Evolutionary conservation across 2,329 filamentous ascomycete genomes (phyloP).

Genomic region (Verticillium longisporum): DNA sequence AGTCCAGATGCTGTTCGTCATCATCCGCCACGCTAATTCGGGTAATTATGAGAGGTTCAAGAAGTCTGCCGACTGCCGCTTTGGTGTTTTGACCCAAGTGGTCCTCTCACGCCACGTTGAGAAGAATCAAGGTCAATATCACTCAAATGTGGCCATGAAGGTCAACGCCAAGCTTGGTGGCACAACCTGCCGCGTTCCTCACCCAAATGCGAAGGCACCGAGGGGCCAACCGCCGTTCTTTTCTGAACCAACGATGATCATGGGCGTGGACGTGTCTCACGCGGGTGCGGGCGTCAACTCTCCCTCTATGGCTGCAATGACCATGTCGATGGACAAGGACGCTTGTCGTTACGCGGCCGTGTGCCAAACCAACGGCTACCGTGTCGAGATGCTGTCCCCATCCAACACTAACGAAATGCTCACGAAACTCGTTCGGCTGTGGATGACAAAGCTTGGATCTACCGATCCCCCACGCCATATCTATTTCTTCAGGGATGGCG

Average conservation of each 20-base stretch:
- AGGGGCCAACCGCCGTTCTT: conserved; percentile 32
- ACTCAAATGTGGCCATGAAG: conserved; percentile 93
- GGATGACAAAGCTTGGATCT: conserved; percentile 45
- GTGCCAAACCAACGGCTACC: conserved; percentile 76
- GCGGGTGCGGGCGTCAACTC: conserved; percentile 55
- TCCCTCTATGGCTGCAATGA: conserved; percentile 81
- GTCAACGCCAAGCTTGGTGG: conserved; percentile 94
- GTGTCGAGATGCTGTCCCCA: conserved; percentile 69
- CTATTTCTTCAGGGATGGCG: conserved; percentile 90
- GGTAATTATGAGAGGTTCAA: conserved; percentile 80
- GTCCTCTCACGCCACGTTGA: conserved; percentile 64
- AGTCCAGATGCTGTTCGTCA: conserved; percentile 74
- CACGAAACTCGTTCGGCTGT: conserved; percentile 54
- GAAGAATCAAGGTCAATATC: conserved; percentile 72
- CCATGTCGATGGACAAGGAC: conserved; percentile 67
- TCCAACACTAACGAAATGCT: conserved; percentile 63
- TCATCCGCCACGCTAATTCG: conserved; percentile 65
- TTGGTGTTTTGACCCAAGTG: conserved; percentile 77
- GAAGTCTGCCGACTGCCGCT: conserved; percentile 80
- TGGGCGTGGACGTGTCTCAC: conserved; percentile 90
- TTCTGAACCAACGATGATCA: conserved; percentile 39
- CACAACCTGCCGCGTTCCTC: conserved; percentile 48
- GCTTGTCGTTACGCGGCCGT: conserved; percentile 71
- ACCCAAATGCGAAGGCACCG: not conserved
- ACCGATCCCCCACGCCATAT: conserved; percentile 56